These are phyloP conservation scores for Porphyra umbilicalis DNA, from an alignment of 31 red algal genomes.

Conservation along the genomic window DNA sequence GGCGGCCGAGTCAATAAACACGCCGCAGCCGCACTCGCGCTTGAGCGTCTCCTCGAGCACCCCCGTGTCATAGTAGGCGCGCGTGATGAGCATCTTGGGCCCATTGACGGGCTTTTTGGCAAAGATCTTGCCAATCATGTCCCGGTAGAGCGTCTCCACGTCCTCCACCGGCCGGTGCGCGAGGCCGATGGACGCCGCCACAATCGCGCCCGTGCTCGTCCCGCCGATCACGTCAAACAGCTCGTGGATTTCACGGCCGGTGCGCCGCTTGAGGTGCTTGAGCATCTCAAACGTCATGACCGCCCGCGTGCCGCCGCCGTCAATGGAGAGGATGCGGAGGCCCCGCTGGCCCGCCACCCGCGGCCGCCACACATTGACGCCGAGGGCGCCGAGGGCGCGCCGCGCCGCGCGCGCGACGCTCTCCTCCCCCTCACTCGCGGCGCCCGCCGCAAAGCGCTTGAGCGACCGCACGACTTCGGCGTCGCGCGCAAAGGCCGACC, in stretches of 20 bases:
- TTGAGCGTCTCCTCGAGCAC: slow-evolving; percentile 71
- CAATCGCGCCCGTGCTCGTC: slow-evolving; percentile 85
- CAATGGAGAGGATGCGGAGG: slow-evolving; percentile 78
- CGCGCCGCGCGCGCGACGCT: slow-evolving; percentile 54
- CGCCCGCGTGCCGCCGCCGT: slow-evolving; percentile 89
- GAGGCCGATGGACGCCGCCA: slow-evolving; percentile 75
- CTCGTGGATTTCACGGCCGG: slow-evolving; percentile 86
- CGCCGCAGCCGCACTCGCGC: slow-evolving; percentile 59
- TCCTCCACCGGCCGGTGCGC: slow-evolving; percentile 71
- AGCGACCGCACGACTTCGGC: slow-evolving; percentile 34
- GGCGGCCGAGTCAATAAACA: slow-evolving; percentile 69
- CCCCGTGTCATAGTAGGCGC: slow-evolving; percentile 78
- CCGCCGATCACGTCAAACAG: slow-evolving; percentile 94
- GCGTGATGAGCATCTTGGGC: slow-evolving; percentile 82
- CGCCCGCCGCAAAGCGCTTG: slow-evolving; percentile 42
- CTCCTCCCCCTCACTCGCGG: slow-evolving; percentile 60
- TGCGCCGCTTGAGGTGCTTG: slow-evolving; percentile 72
- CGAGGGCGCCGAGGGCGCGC: slow-evolving; percentile 59
- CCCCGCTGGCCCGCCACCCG: slow-evolving; percentile 84
- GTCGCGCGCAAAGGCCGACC: slow-evolving; percentile 27
- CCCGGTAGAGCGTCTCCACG: slow-evolving; percentile 84
- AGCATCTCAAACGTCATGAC: slow-evolving; percentile 90
- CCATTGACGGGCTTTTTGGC: slow-evolving; percentile 67
- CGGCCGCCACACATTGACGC: slow-evolving; percentile 82
- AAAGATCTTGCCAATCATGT: slow-evolving; percentile 94